These are phyloP conservation scores for Globisporangium uncinulatum DNA, from an alignment of 352 stramenopile genomes.

Conservation along the genomic window DNA sequence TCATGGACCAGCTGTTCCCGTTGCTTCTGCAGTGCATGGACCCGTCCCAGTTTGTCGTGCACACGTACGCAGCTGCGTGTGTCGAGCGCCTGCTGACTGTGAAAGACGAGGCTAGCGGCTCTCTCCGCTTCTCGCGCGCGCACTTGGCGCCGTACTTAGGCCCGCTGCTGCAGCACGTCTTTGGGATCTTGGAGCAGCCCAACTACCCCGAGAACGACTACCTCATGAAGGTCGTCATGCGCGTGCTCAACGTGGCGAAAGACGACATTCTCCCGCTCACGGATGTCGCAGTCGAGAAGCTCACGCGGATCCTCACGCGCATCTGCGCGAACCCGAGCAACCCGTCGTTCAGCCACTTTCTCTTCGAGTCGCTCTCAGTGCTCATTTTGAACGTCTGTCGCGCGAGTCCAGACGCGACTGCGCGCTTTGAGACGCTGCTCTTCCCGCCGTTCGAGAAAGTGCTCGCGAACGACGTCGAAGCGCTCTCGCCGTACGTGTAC, in stretches of 20 bases:
- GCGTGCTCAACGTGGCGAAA: constrained; percentile 90
- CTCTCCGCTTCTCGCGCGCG: constrained; percentile 72
- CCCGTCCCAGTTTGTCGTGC: constrained; percentile 91
- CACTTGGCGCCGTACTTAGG: constrained; percentile 90
- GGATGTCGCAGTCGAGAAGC: constrained; percentile 92
- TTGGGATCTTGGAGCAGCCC: constrained; percentile 92
- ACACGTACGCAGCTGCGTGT: constrained; percentile 96
- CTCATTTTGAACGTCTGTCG: constrained; percentile 93
- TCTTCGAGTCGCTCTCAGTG: constrained; percentile 98
- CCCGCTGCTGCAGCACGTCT: constrained; percentile 93
- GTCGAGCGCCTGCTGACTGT: constrained; percentile 96
- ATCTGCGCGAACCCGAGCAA: constrained; percentile 98
- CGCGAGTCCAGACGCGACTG: constrained; percentile 61
- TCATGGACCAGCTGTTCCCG: constrained; percentile 91
- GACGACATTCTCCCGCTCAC: constrained; percentile 91
- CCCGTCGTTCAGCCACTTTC: constrained; percentile 98
- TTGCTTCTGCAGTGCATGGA: constrained; percentile 88
- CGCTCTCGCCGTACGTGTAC: constrained; percentile 97
- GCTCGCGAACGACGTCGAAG: constrained; percentile 95
- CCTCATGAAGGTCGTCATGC: constrained; percentile 98
- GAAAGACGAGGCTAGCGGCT: constrained; percentile 70
- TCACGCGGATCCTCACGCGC: constrained; percentile 89
- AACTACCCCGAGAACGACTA: constrained; percentile 98
- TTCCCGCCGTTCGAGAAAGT: constrained; percentile 98
- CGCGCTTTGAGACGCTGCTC: constrained; percentile 93